Evolutionary conservation across 2,329 filamentous ascomycete species (phyloP).

Genomic region (Penicillium decumbens): DNA sequence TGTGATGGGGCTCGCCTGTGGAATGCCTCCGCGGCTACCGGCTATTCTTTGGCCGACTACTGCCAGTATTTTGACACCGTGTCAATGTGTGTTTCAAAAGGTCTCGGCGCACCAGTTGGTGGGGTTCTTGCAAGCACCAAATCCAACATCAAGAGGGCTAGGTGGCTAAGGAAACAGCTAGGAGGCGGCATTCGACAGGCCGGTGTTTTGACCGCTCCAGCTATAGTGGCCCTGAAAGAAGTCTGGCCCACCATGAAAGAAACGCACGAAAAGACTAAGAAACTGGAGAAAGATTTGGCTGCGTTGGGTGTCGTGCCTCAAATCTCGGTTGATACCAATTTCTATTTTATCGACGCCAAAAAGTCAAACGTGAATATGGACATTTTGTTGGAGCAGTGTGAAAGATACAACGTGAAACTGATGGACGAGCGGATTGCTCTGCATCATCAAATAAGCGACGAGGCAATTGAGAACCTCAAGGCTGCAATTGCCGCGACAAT

Average conservation of each 20-base stretch:
- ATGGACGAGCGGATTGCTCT: slow-evolving; percentile 26
- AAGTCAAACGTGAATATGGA: slow-evolving; percentile 24
- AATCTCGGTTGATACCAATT: slow-evolving; percentile 31
- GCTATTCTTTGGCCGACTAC: slow-evolving; percentile 26
- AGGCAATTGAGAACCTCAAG: slow-evolving; percentile 29
- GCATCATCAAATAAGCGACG: slow-evolving; percentile 31
- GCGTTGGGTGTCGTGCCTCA: slow-evolving; percentile 50
- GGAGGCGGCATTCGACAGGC: slow-evolving; percentile 32
- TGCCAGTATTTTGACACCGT: slow-evolving; percentile 31
- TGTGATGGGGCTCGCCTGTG: slow-evolving; percentile 32
- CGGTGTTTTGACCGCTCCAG: slow-evolving; percentile 21
- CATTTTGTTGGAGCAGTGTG: slow-evolving; percentile 23
- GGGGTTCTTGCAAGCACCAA: slow-evolving; percentile 29
- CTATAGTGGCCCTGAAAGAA: slow-evolving; percentile 21
- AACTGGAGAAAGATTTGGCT: slow-evolving; percentile 17
- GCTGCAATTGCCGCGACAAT: slow-evolving; percentile 22
- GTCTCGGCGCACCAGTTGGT: slow-evolving; percentile 32
- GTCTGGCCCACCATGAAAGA: slow-evolving; percentile 24
- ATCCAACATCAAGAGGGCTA: slow-evolving; percentile 28
- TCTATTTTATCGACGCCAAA: slow-evolving; percentile 23
- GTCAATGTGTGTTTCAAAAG: slow-evolving; percentile 33
- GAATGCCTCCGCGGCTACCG: slow-evolving; percentile 27
- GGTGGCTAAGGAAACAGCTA: slow-evolving; percentile 31
- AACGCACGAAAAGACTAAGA: slow-evolving; percentile 23
- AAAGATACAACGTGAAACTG: slow-evolving; percentile 21